Conservation (phyloP, 768 basidiomycete species). For the Calocera cornea region DNA sequence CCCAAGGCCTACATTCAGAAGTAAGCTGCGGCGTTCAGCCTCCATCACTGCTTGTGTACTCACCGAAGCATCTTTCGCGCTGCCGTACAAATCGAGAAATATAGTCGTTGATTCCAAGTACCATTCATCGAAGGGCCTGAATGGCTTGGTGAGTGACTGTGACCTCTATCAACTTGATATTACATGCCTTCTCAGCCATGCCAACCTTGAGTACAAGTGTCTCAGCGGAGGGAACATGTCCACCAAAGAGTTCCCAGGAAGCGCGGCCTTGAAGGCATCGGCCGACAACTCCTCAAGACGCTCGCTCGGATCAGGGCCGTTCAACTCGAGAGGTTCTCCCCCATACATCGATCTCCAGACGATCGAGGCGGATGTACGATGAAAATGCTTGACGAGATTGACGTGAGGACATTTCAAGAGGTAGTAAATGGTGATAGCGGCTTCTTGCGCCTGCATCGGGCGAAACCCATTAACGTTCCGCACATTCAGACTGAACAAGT, state of each 20-base stretch:
- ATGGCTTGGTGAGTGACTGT: background rate
- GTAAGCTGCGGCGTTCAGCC: background rate
- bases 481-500: background rate
- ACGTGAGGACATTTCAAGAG: background rate
- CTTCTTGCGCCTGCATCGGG: background rate
- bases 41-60: background rate
- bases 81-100: background rate
- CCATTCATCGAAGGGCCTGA: background rate
- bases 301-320: background rate
- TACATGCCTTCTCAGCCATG: background rate
- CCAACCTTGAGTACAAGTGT: background rate
- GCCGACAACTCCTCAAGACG: background rate
- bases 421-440: background rate
- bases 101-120: background rate
- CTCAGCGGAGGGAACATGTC: background rate
- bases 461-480: background rate
- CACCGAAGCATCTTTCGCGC: background rate
- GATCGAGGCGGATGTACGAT: background rate
- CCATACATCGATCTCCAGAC: background rate
- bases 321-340: background rate
- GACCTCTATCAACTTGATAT: background rate
- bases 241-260: background rate
- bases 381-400: background rate
- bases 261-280: background rate
- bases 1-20: background rate